A percentile compares a stretch with the other conserved stretches of the same genome.
Conservation (phyloP, 208 protist species). For the Leishmania major region DNA sequence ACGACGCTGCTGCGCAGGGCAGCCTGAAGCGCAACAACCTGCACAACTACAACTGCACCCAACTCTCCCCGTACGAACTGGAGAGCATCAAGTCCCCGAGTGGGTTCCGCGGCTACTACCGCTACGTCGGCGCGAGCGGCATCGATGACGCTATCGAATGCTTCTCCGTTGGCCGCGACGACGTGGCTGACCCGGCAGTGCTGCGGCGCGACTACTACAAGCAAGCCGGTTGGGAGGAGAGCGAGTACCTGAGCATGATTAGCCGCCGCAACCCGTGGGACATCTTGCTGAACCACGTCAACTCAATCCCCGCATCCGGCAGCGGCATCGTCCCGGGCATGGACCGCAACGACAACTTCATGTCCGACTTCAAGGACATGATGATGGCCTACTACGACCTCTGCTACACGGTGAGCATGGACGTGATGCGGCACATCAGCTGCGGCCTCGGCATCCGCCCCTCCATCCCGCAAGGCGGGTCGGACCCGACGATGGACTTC, state of each 20-base stretch:
- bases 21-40: constrained; percentile 37
- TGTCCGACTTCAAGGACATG: constrained; percentile 87
- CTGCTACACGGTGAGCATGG: constrained; percentile 75
- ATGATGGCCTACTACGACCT: constrained; percentile 88
- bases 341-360: constrained; percentile 71
- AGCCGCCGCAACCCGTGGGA: constrained; percentile 86
- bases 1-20: constrained; percentile 30
- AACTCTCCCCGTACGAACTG: constrained; percentile 69
- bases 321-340: constrained; percentile 1
- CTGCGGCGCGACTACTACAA: constrained; percentile 77
- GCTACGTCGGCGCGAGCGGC: constrained; percentile 84
- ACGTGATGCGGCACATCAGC: constrained; percentile 87
- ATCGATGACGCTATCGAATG: constrained; percentile 88
- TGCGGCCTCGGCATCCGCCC: constrained; percentile 84
- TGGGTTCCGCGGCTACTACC: constrained; percentile 86
- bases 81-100: constrained; percentile 71
- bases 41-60: constrained; percentile 70
- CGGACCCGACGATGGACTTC: constrained; percentile 57
- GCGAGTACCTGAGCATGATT: constrained; percentile 70
- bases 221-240: constrained; percentile 66
- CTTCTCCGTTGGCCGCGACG: constrained; percentile 85
- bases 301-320: constrained; percentile 11
- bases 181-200: constrained; percentile 58
- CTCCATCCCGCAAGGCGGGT: constrained; percentile 64
- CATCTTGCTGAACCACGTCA: constrained; percentile 72